These are phyloP conservation scores for Xylaria digitata DNA, from an alignment of 2,329 filamentous ascomycete genomes.

Conservation along the genomic window DNA sequence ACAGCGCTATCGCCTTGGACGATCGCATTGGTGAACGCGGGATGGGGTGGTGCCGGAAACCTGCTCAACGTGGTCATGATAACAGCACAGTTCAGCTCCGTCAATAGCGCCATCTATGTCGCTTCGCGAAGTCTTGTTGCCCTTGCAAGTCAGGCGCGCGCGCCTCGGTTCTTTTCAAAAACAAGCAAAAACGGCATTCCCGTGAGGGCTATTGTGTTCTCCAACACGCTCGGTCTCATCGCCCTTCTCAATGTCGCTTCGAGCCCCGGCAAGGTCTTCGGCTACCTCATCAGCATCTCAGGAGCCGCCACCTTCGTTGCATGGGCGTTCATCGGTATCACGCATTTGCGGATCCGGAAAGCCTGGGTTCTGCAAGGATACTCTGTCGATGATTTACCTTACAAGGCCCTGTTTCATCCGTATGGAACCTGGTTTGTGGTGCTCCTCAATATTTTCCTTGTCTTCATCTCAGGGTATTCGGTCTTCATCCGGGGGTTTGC, in stretches of 20 bases:
- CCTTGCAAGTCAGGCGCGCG: constrained; percentile 45
- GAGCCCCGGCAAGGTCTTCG: constrained; percentile 48
- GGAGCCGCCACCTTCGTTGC: constrained; percentile 48
- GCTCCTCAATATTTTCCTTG: constrained; percentile 45
- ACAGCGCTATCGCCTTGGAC: constrained; percentile 50
- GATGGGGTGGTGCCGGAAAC: constrained; percentile 46
- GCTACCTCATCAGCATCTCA: constrained; percentile 47
- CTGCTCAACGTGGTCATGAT: constrained; percentile 53
- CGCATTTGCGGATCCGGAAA: constrained; percentile 46
- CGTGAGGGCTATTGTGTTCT: constrained; percentile 47
- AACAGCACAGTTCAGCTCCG: constrained; percentile 51
- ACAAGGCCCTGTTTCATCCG: constrained; percentile 42
- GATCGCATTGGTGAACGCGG: constrained; percentile 48
- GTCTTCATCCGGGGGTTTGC: constrained; percentile 46
- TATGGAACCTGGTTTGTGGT: constrained; percentile 47
- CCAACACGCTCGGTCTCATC: constrained; percentile 48
- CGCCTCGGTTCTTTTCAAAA: constrained; percentile 45
- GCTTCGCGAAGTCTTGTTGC: constrained; percentile 48
- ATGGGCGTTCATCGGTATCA: constrained; percentile 50
- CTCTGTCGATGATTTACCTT: constrained; percentile 43
- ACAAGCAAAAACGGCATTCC: constrained; percentile 48
- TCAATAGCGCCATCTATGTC: constrained; percentile 51
- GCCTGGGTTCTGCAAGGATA: constrained; percentile 47
- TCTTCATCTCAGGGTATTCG: constrained; percentile 48
- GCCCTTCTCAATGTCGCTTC: constrained; percentile 49